Evolutionary conservation across 441 rosid genomes (phyloP), one percentile per base, ranked within the genome.

Genomic region (Omphalea diandra): DNA sequence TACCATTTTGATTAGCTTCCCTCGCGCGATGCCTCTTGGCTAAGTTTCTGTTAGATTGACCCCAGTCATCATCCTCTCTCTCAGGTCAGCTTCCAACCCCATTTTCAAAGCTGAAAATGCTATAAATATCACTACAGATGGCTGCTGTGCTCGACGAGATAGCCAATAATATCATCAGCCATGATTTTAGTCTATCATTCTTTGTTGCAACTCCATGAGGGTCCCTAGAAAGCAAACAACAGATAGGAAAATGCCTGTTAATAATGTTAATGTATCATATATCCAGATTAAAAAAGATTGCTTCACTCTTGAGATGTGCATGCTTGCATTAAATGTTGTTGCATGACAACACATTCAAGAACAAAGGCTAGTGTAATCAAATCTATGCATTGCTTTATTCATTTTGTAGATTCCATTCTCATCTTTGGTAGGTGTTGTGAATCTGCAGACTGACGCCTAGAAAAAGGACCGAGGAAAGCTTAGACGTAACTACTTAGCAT

Each of bases 161-260:
- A 4, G 91, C 84, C 68, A 87, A 74, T 29, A 79, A 7, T 60
- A 89, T 80, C 91, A 87, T 84, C 38, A 83, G 26, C 88, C 87
- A 85, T 22, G 90, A 82, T 35, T 72, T 73, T 67, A 79, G 7
- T 70, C 68, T 83, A 77, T 87, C 91, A 7, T 73, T 82, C 82
- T 76, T 83, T 4, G 86, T 85, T 49, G 88, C 84, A 44, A 84
- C 81, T 61, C 88, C 84, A 56, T 82, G 82, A 44, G 74, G 70
- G 58, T 89, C 87, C 83, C 90, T 87, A 76, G 47, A 74, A 29
- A 69, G 53, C 36, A 55, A 65, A 52, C 18, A 18, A 0, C 8
- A 62, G 31, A 18, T 60, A 63, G 11, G 22, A 9, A 20, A 61
- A n/a, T n/a, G n/a, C n/a, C n/a, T n/a, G n/a, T n/a, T n/a, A n/a